Base-by-base conservation (phyloP, 345 rosid genomes). In the Corymbia maculata region DNA sequence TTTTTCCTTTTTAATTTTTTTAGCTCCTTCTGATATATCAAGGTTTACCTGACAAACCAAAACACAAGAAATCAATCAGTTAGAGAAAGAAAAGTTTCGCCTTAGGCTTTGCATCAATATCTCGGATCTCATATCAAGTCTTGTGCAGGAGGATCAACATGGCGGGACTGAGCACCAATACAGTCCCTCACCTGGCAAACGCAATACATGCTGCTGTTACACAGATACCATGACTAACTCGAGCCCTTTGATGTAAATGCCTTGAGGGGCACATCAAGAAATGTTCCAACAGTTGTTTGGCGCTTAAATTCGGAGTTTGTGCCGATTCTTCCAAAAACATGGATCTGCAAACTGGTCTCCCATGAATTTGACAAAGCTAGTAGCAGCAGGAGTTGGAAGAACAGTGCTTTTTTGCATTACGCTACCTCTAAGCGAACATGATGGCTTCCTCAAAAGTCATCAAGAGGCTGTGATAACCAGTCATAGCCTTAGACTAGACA, bases 81-180 rank as follows among this genome's bases (percentile, higher is more conserved):
- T 8, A 42, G 36, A 64, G n/a, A 42, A 75, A 2, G 13, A 42
- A 42, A 75, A 36, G 28, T 19, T 42, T 75, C 0, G 14, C 49
- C 42, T 75, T 75, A 2, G 1, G 7, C 15, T 9, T 75, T 75
- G 26, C 21, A 0, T 36, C 49, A 6, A 17, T 36, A 36, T 19
- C 49, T 42, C 8, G 1, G 13, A 6, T 75, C 82, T 75, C 49
- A 75, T 12, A 44, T 75, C 82, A 75, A 75, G 28, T 36, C 15
- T 85, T 82, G 52, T 88, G 89, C 93, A 93, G 95, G 95, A 92
- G 95, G 90, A 93, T 93, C 51, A 93, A 91, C 93, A 92, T 93
- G 95, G 93, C 95, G 4, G 94, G 94, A 9, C 87, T 93, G 89
- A 93, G 93, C 79, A 50, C 92, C 1, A 89, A 86, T 86, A 88